A percentile compares a stretch with the other conserved stretches of the same genome.
These are phyloP conservation scores for Rubia balearica DNA, from an alignment of 305 asterid species.

Conservation along the genomic window DNA sequence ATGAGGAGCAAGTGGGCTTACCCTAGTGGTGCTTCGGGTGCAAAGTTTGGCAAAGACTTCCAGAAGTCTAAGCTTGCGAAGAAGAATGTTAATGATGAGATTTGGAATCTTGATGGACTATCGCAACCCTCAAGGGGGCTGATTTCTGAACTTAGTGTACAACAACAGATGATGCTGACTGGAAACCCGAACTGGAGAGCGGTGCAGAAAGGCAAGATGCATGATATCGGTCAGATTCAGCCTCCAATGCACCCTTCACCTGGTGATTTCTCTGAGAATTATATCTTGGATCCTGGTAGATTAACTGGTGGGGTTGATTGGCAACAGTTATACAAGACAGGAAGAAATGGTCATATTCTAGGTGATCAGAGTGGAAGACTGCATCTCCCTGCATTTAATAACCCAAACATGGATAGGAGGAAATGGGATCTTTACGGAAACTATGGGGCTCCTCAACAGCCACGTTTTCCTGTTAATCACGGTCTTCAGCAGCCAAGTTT, in stretches of 20 bases:
- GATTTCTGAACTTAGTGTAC: conserved; percentile 37
- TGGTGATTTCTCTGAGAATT: conserved; percentile 33
- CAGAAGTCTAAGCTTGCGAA: conserved; percentile 43
- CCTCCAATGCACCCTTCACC: conserved; percentile 33
- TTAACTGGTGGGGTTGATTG: conserved; percentile 35
- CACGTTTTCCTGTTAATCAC: conserved; percentile 32
- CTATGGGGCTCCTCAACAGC: conserved; percentile 41
- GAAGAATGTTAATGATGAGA: conserved; percentile 46
- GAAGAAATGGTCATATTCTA: conserved; percentile 53
- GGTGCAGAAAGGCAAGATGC: conserved; percentile 63
- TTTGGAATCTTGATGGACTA: conserved; percentile 43
- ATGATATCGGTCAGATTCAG: conserved; percentile 43
- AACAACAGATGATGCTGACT: conserved; percentile 33
- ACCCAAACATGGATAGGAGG: conserved; percentile 28
- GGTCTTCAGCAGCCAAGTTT: conserved; percentile 43
- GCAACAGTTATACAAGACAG: conserved; percentile 44
- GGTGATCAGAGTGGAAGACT: conserved; percentile 44
- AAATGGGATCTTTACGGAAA: conserved; percentile 45
- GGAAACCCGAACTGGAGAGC: conserved; percentile 26
- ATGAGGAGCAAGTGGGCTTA: conserved; percentile 96
- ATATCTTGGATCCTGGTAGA: conserved; percentile 43
- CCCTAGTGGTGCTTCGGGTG: conserved; percentile 58
- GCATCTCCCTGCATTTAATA: conserved; percentile 37
- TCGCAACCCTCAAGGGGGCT: conserved; percentile 32
- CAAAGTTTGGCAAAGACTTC: conserved; percentile 36